These are phyloP conservation scores for Amaranthus cruentus DNA, from an alignment of 148 eudicot species.

Conservation along the genomic window DNA sequence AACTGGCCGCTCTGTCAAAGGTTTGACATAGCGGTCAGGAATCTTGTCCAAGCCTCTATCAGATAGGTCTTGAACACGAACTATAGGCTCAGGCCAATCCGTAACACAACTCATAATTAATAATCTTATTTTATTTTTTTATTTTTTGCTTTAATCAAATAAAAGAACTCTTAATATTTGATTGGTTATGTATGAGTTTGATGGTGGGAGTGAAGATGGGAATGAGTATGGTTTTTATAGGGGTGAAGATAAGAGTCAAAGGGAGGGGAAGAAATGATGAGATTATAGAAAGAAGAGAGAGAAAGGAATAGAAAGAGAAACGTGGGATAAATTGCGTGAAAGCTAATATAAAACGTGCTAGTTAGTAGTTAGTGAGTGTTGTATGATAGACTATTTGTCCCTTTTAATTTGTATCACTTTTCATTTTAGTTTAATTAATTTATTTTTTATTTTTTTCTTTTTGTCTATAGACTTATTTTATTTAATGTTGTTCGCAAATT, in stretches of 20 bases:
- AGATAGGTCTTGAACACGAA: conserved; percentile 77
- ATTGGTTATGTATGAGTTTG: neutral
- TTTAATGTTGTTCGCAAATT: no score
- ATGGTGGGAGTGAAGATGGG: neutral
- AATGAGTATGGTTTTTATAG: conserved; percentile 13
- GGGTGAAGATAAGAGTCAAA: conserved; percentile 3
- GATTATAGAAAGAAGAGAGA: neutral
- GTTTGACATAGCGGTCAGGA: conserved; percentile 62
- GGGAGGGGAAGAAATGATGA: conserved; percentile 7
- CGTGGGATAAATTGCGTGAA: conserved; percentile 19
- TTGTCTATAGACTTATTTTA: no score
- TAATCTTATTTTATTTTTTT: neutral
- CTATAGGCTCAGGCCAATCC: conserved; percentile 86
- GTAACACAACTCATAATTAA: conserved; percentile 28
- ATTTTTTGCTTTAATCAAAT: neutral
- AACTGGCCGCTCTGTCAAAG: conserved; percentile 46
- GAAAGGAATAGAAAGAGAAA: conserved; percentile 1
- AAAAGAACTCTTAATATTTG: neutral
- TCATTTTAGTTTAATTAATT: no score
- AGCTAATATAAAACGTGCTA: conserved; percentile 23
- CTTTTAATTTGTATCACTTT: no score
- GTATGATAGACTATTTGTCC: neutral
- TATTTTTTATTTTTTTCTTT: no score
- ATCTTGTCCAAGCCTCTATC: conserved; percentile 41
- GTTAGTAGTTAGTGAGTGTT: conserved; percentile 7